Evolutionary conservation across 208 protist species (phyloP).

Genomic region (Balamuthia mandrillaris): DNA sequence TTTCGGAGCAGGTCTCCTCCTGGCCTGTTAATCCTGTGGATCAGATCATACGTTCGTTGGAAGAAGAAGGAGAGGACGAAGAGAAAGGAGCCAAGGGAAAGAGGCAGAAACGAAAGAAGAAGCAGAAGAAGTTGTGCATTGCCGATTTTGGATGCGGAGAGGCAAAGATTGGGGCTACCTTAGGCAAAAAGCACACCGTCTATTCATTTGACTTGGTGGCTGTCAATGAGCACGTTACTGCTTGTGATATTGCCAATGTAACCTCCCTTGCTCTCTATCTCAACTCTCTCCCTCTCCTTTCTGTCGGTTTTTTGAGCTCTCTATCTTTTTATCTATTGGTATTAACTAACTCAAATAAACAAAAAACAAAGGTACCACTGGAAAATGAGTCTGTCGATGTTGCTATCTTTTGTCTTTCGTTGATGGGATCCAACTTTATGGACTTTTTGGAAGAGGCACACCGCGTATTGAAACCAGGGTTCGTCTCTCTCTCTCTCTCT

Average conservation of each 20-base stretch:
- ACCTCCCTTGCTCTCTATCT: too few species aligned
- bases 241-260: conserved; percentile 82
- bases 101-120: conserved; percentile 60
- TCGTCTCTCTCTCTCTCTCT: not conserved
- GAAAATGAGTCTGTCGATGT: conserved; percentile 78
- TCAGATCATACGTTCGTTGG: conserved; percentile 69
- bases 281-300: too few species aligned
- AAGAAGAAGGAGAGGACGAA: not conserved
- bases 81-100: conserved; percentile 69
- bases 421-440: conserved; percentile 93
- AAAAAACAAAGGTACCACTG: conserved; percentile 84
- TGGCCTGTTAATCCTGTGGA: conserved; percentile 89
- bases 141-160: conserved; percentile 93
- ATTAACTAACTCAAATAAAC: too few species aligned
- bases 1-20: conserved; percentile 82
- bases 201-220: conserved; percentile 91
- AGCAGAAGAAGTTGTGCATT: conserved; percentile 80
- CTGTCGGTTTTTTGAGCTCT: too few species aligned
- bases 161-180: conserved; percentile 79
- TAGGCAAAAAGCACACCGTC: conserved; percentile 85
- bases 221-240: conserved; percentile 78
- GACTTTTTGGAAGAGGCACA: conserved; percentile 86
- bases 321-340: too few species aligned
- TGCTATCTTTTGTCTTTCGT: conserved; percentile 86
- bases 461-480: conserved; percentile 75